Evolutionary conservation across 257 asterid species (phyloP).

Genomic region (Nicotiana obtusifolia): DNA sequence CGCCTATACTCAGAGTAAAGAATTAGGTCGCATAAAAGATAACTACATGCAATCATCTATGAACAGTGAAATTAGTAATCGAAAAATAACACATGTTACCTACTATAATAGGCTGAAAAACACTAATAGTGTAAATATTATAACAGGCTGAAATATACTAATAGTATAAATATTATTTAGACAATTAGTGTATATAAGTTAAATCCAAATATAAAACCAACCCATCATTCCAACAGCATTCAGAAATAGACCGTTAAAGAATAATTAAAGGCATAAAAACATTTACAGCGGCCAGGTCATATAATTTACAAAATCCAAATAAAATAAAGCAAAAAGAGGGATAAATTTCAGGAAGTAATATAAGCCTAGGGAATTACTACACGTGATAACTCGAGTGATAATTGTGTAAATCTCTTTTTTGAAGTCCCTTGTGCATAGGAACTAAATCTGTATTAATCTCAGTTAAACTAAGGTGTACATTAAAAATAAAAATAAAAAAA

Average conservation of each 20-base stretch:
- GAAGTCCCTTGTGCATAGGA: constrained; percentile 27
- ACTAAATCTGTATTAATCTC: constrained; percentile 30
- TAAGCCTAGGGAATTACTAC: constrained; percentile 11
- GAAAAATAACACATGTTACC: background rate
- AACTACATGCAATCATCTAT: background rate
- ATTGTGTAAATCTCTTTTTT: constrained; percentile 14
- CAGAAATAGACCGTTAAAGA: background rate
- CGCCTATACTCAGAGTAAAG: too few relatives aligned
- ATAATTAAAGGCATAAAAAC: background rate
- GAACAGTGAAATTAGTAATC: background rate
- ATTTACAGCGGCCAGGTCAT: constrained; percentile 5
- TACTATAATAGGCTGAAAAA: too few relatives aligned
- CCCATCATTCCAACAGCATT: background rate
- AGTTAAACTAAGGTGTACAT: constrained; percentile 42
- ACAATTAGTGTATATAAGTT: background rate
- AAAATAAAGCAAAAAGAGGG: background rate
- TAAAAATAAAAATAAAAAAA: constrained; percentile 19
- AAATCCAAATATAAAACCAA: background rate
- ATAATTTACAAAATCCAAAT: constrained; percentile 5
- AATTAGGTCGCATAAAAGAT: too few relatives aligned
- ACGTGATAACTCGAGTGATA: constrained; percentile 14
- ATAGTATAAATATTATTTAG: too few relatives aligned
- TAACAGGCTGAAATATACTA: too few relatives aligned
- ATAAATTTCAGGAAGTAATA: background rate
- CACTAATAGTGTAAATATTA: too few relatives aligned